phyloP scores from a whole-genome alignment of 306 rosid genomes.

The Coriaria nepalensis region DNA sequence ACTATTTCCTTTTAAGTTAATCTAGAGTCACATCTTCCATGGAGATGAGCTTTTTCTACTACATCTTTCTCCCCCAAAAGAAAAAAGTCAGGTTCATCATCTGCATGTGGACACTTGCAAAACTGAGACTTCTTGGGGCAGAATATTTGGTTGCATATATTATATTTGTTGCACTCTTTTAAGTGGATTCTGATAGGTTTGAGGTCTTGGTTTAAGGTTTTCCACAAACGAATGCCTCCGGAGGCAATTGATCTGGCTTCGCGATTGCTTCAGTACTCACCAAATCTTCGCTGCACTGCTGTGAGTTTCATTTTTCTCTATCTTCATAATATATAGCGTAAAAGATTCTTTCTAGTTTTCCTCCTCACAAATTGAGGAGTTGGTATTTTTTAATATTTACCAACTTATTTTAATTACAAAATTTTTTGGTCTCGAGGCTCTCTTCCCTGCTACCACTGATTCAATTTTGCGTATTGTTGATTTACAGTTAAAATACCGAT shows the following conservation, averaged over 20 bases:
- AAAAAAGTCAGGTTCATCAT: too few relatives aligned
- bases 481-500: too few relatives aligned
- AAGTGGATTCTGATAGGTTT: background rate
- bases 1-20: conserved; percentile 6
- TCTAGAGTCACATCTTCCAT: background rate
- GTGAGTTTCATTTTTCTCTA: conserved; percentile 33
- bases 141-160: too few relatives aligned
- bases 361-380: background rate
- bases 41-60: background rate
- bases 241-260: conserved; percentile 95
- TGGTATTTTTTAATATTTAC: too few relatives aligned
- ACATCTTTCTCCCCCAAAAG: too few relatives aligned
- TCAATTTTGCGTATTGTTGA: background rate
- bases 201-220: conserved; percentile 35
- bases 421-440: too few relatives aligned
- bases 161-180: background rate
- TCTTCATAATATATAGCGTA: background rate
- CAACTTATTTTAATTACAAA: too few relatives aligned
- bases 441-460: background rate
- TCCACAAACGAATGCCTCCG: conserved; percentile 94
- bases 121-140: too few relatives aligned
- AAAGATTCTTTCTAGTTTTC: background rate
- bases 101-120: too few relatives aligned
- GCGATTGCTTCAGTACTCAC: conserved; percentile 83
- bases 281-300: conserved; percentile 90